A percentile compares a stretch with the other conserved stretches of the same genome.
Conservation (phyloP, 805 yeast genomes). For the Isabelozyma pseudorhagii region DNA sequence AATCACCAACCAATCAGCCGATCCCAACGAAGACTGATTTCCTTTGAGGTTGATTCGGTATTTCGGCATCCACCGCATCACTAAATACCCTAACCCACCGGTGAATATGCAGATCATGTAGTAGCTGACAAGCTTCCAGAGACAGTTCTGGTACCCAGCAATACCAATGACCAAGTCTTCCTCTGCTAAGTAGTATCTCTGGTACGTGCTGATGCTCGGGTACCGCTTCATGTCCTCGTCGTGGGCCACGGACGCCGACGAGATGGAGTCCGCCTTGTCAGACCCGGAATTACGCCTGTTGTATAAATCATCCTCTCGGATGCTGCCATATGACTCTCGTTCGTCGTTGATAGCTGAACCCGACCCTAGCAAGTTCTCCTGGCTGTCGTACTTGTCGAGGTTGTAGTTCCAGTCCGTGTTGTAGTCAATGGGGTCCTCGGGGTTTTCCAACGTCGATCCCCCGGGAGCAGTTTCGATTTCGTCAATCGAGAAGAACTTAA, state of each 20-base stretch:
- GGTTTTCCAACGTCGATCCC: conserved; percentile 68
- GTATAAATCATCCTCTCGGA: not conserved
- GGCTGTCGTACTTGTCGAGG: conserved; percentile 39
- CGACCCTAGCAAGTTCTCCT: not conserved
- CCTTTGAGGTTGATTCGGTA: conserved; percentile 70
- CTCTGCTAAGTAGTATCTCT: conserved; percentile 89
- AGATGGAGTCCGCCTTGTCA: not conserved
- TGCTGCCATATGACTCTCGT: not conserved
- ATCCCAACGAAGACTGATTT: conserved; percentile 61
- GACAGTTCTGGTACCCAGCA: conserved; percentile 75
- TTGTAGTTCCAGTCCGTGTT: conserved; percentile 73
- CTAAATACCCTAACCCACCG: conserved; percentile 67
- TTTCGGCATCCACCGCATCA: conserved; percentile 84
- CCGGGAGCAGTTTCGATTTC: conserved; percentile 89
- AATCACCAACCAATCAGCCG: conserved; percentile 87
- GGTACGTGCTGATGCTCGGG: conserved; percentile 49
- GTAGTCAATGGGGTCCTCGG: conserved; percentile 58
- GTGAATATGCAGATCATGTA: conserved; percentile 55
- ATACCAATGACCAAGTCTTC: conserved; percentile 93
- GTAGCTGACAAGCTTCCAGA: conserved; percentile 45
- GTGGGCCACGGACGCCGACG: not conserved
- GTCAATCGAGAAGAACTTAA: conserved; percentile 78
- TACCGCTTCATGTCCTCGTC: conserved; percentile 6
- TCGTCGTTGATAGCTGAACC: not conserved
- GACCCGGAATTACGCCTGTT: not conserved